Evolutionary conservation across 768 basidiomycete species (phyloP).

Genomic region (Termitomyces titanicus): DNA sequence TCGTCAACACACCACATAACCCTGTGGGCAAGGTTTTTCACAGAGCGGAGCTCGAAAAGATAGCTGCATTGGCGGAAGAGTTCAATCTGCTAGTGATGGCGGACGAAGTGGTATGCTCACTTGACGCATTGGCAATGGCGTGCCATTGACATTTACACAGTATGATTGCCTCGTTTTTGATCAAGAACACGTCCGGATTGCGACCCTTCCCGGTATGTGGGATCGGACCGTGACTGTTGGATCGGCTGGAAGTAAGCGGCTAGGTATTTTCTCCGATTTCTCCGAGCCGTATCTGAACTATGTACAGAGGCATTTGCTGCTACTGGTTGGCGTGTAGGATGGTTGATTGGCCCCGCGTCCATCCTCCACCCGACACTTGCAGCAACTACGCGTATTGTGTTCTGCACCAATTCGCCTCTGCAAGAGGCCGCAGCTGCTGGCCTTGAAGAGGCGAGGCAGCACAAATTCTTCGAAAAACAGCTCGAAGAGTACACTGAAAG

Average conservation of each 20-base stretch:
- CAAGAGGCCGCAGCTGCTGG: conserved; percentile 94
- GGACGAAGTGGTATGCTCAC: conserved; percentile 85
- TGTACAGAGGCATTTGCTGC: conserved; percentile 87
- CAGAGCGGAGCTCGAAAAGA: conserved; percentile 72
- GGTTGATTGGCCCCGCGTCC: conserved; percentile 84
- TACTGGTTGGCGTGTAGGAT: conserved; percentile 97
- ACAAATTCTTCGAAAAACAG: conserved; percentile 77
- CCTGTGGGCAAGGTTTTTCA: conserved; percentile 98
- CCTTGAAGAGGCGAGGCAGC: conserved; percentile 71
- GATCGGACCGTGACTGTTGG: conserved; percentile 94
- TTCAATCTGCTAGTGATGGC: conserved; percentile 90
- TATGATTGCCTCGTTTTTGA: conserved; percentile 95
- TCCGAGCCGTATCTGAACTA: background rate
- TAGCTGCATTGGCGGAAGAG: conserved; percentile 87
- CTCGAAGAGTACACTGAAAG: conserved; percentile 76
- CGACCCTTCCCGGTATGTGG: conserved; percentile 97
- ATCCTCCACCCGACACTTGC: conserved; percentile 87
- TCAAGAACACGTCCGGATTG: conserved; percentile 89
- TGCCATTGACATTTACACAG: conserved; percentile 31
- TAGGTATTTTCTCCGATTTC: background rate
- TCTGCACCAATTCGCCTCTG: conserved; percentile 91
- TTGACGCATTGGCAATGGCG: conserved; percentile 1
- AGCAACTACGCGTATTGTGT: conserved; percentile 90
- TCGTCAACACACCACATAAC: conserved; percentile 96
- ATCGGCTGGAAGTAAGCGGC: conserved; percentile 83